Conservation (phyloP, 345 rosid genomes). For the Carallia pectinifolia region DNA sequence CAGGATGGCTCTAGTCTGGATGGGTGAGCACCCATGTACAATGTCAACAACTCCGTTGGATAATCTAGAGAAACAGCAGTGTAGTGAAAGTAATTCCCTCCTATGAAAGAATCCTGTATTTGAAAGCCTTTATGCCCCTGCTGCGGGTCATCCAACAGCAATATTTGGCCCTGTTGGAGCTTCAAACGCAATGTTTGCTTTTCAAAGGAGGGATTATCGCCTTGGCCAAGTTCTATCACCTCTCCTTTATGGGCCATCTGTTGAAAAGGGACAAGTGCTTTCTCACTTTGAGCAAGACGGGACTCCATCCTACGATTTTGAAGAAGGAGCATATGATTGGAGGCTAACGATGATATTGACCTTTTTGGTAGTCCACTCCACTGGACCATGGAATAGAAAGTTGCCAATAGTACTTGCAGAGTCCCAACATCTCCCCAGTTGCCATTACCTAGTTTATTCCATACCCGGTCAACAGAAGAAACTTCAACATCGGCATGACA, state of each 20-base stretch:
- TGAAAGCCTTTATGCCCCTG: constrained; percentile 47
- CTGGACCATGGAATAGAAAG: constrained; percentile 52
- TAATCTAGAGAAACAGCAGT: constrained; percentile 38
- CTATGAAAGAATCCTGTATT: constrained; percentile 42
- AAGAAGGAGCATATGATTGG: constrained; percentile 48
- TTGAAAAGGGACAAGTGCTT: constrained; percentile 33
- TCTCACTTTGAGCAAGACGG: constrained; percentile 34
- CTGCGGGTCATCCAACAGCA: constrained; percentile 47
- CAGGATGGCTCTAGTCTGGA: constrained; percentile 62
- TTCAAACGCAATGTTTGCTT: constrained; percentile 34
- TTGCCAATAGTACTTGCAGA: constrained; percentile 51
- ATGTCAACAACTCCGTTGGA: constrained; percentile 36
- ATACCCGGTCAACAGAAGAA: constrained; percentile 50
- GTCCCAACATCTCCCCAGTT: constrained; percentile 65
- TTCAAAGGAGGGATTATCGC: constrained; percentile 23
- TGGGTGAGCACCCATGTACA: constrained; percentile 58
- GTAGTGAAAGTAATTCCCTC: constrained; percentile 45
- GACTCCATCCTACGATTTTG: constrained; percentile 50
- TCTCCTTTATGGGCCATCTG: constrained; percentile 40
- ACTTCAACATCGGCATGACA: constrained; percentile 45
- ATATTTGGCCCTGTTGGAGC: constrained; percentile 41
- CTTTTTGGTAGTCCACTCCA: constrained; percentile 53
- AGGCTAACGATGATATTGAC: constrained; percentile 49
- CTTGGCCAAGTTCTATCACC: constrained; percentile 41
- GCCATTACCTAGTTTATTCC: constrained; percentile 65